Evolutionary conservation across 2,329 filamentous ascomycete species (phyloP).

Genomic region (Hypocrella siamensis): DNA sequence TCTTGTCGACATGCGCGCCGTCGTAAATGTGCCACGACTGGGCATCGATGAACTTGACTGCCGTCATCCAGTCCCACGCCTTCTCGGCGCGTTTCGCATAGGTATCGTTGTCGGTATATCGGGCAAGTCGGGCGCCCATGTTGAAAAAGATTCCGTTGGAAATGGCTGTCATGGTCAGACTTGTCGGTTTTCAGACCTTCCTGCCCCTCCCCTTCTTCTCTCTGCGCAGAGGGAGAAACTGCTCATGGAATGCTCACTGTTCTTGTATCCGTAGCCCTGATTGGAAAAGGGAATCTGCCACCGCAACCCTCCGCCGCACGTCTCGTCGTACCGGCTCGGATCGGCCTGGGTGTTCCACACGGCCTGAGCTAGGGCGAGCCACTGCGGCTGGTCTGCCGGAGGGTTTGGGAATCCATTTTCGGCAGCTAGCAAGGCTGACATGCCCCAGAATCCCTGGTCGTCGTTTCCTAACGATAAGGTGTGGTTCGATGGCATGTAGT

Average conservation of each 20-base stretch:
- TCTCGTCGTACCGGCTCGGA: slow-evolving; percentile 45
- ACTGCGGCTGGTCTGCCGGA: slow-evolving; percentile 34
- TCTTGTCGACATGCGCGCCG: slow-evolving; percentile 43
- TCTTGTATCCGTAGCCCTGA: slow-evolving; percentile 63
- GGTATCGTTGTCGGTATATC: slow-evolving; percentile 51
- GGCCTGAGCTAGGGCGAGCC: slow-evolving; percentile 51
- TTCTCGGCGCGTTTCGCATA: slow-evolving; percentile 48
- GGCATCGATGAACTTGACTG: slow-evolving; percentile 41
- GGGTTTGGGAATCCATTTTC: slow-evolving; percentile 49
- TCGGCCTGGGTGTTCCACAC: slow-evolving; percentile 49
- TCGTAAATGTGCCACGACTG: slow-evolving; percentile 48
- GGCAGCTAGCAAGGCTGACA: slow-evolving; percentile 51
- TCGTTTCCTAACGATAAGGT: slow-evolving; percentile 49
- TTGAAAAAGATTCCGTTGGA: slow-evolving; percentile 51
- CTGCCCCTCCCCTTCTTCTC: too few relatives aligned
- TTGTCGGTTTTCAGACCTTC: slow-evolving; percentile 2
- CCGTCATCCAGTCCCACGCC: slow-evolving; percentile 45
- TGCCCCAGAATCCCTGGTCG: slow-evolving; percentile 56
- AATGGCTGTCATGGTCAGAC: slow-evolving; percentile 23
- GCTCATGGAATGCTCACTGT: slow-evolving; percentile 22
- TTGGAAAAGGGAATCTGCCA: slow-evolving; percentile 70
- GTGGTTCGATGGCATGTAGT: slow-evolving; percentile 46
- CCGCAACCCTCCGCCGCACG: slow-evolving; percentile 53
- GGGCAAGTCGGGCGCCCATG: slow-evolving; percentile 50
- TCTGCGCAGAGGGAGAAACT: background rate